Evolutionary conservation across 2,329 filamentous ascomycete genomes (phyloP).

Genomic region (Talaromyces sp.): DNA sequence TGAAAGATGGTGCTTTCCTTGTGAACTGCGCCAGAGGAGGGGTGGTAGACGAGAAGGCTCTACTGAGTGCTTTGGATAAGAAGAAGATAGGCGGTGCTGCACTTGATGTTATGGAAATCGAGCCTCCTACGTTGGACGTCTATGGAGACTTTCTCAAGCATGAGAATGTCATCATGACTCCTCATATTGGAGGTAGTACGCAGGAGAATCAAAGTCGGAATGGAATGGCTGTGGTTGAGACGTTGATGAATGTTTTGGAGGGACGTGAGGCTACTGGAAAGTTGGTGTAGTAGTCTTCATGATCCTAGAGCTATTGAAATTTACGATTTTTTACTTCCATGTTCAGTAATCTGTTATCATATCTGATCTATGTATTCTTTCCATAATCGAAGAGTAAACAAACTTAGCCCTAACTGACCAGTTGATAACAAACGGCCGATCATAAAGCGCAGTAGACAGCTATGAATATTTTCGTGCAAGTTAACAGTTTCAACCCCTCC

Average conservation of each 20-base stretch:
- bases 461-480: not conserved
- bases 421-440: not conserved
- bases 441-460: not conserved
- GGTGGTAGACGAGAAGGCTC: slow-evolving; percentile 31
- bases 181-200: slow-evolving; percentile 43
- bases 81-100: slow-evolving; percentile 32
- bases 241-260: slow-evolving; percentile 29
- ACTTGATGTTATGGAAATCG: slow-evolving; percentile 33
- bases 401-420: not conserved
- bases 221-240: slow-evolving; percentile 19
- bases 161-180: slow-evolving; percentile 33
- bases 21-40: slow-evolving; percentile 35
- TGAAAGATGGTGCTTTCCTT: slow-evolving; percentile 33
- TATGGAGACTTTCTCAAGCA: slow-evolving; percentile 27
- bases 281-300: not conserved
- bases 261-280: not conserved
- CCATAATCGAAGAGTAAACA: too few relatives aligned
- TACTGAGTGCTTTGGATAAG: slow-evolving; percentile 25
- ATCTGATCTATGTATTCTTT: too few relatives aligned
- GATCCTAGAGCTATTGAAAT: not conserved
- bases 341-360: not conserved
- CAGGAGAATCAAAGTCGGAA: slow-evolving; percentile 27
- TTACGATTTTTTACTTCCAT: not conserved
- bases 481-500: not conserved
- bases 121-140: slow-evolving; percentile 30